These are phyloP conservation scores for Fusarium armeniacum DNA, from an alignment of 2,329 filamentous ascomycete genomes.

Conservation along the genomic window DNA sequence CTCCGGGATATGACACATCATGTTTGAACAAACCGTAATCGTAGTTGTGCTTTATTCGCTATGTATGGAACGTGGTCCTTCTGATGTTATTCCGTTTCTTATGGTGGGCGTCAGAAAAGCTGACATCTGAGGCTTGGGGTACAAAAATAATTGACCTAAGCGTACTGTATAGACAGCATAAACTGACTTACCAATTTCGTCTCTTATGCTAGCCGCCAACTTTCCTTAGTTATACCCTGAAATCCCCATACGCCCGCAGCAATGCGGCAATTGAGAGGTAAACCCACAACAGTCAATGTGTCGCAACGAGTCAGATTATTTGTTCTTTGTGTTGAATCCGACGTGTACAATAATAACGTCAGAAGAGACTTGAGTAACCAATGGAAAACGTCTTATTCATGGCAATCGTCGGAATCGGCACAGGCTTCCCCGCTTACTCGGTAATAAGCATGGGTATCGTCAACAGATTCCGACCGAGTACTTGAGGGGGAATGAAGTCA, in stretches of 20 bases:
- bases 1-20: too few species aligned
- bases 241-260: neutral
- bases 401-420: constrained; percentile 22
- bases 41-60: too few species aligned
- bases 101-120: too few species aligned
- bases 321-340: neutral
- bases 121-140: neutral
- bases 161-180: neutral
- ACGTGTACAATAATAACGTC: neutral
- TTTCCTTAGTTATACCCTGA: neutral
- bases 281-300: neutral
- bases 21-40: too few species aligned
- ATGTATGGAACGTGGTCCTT: too few species aligned
- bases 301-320: neutral
- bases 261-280: neutral
- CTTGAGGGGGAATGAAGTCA: constrained; percentile 23
- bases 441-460: constrained; percentile 4
- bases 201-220: neutral
- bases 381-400: constrained; percentile 8
- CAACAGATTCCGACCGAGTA: constrained; percentile 11
- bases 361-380: neutral
- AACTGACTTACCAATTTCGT: neutral
- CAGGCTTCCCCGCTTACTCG: constrained; percentile 30
- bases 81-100: too few species aligned
- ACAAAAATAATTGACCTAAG: neutral